Conservation (phyloP, 306 rosid genomes). For the Dalbergia cultrata region DNA sequence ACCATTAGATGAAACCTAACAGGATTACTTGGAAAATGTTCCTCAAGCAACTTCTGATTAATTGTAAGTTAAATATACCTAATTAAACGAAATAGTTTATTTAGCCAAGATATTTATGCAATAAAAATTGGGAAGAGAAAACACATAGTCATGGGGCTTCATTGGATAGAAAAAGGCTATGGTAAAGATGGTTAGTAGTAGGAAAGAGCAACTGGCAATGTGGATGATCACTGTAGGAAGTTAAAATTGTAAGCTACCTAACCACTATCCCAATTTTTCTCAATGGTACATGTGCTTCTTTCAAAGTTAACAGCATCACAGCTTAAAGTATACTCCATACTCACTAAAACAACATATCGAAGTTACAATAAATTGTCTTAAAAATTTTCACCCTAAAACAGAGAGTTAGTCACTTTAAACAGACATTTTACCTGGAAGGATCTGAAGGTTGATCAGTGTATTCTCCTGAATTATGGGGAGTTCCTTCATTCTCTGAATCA, state of each 20-base stretch:
- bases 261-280: not conserved
- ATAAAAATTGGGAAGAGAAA: too few relatives aligned
- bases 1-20: too few relatives aligned
- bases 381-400: not conserved
- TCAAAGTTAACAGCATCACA: not conserved
- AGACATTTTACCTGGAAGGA: constrained; percentile 72
- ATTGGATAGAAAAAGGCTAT: not conserved
- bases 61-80: not conserved
- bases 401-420: not conserved
- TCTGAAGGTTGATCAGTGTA: constrained; percentile 72
- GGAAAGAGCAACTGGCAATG: not conserved
- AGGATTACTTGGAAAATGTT: too few relatives aligned
- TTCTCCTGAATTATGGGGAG: constrained; percentile 58
- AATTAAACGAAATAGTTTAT: not conserved
- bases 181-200: not conserved
- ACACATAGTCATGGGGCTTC: not conserved
- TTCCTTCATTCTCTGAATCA: constrained; percentile 59
- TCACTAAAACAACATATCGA: not conserved
- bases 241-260: not conserved
- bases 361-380: not conserved
- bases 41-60: not conserved
- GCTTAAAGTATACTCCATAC: not conserved
- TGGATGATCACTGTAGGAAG: not conserved
- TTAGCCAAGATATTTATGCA: not conserved
- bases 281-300: not conserved